Percentiles rank a stretch among this genome's conserved stretches.
Conservation (phyloP, 2,329 filamentous ascomycete genomes). For the Trichoderma hamatum region DNA sequence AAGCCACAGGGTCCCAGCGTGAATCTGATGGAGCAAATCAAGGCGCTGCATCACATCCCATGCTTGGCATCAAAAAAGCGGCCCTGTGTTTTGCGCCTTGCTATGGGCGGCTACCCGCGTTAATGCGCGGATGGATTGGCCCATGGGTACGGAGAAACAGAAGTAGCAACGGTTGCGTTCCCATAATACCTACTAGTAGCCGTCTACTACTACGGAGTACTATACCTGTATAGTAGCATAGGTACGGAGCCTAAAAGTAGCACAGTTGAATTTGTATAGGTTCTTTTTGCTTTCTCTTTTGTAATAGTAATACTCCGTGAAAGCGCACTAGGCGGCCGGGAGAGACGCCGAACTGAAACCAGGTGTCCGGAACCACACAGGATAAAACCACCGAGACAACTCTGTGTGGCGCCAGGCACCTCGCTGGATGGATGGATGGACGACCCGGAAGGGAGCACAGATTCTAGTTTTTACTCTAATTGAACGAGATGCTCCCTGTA, state of each 20-base stretch:
- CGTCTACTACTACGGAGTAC: too few relatives aligned
- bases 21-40: not conserved
- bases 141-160: not conserved
- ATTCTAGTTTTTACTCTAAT: not conserved
- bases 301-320: constrained; percentile 4
- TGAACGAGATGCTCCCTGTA: not conserved
- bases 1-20: not conserved
- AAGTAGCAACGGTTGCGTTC: not conserved
- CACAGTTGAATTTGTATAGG: too few relatives aligned
- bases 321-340: constrained; percentile 12
- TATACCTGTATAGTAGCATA: too few relatives aligned
- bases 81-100: constrained; percentile 7
- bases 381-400: constrained; percentile 13
- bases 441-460: not conserved
- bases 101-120: constrained; percentile 8
- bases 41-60: constrained; percentile 1
- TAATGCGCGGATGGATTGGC: constrained; percentile 1
- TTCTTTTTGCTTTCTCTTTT: not conserved
- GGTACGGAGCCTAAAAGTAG: too few relatives aligned
- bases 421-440: not conserved
- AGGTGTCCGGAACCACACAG: constrained; percentile 12
- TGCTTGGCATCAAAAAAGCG: not conserved
- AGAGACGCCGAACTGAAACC: constrained; percentile 16
- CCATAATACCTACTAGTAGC: not conserved
- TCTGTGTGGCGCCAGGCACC: constrained; percentile 10